Evolutionary conservation across 345 rosid genomes (phyloP).

Genomic region (Nephelium lappaceum): DNA sequence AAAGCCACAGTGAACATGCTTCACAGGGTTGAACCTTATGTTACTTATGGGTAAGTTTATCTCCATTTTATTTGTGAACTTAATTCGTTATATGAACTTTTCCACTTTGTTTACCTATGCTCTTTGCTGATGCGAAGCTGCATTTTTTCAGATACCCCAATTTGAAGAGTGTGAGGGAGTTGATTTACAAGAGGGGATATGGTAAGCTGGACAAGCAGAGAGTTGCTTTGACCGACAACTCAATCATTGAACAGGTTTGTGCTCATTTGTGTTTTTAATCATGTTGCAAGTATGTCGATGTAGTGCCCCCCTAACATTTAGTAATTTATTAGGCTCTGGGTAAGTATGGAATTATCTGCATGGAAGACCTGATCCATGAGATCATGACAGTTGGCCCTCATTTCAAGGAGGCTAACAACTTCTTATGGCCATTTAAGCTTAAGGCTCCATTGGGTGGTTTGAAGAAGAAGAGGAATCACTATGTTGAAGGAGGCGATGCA

Average conservation of each 20-base stretch:
- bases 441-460: constrained; percentile 82
- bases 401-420: constrained; percentile 85
- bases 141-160: constrained; percentile 62
- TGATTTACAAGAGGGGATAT: constrained; percentile 81
- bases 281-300: too few species aligned
- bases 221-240: constrained; percentile 66
- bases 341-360: constrained; percentile 63
- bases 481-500: constrained; percentile 87
- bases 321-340: constrained; percentile 50
- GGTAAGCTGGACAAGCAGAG: constrained; percentile 76
- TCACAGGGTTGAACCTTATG: constrained; percentile 84
- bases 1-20: constrained; percentile 74
- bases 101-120: background rate
- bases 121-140: background rate
- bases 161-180: constrained; percentile 72
- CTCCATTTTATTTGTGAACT: background rate
- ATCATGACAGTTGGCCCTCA: constrained; percentile 86
- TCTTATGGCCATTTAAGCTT: constrained; percentile 82
- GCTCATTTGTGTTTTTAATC: background rate
- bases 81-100: background rate
- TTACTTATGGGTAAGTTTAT: constrained; percentile 68
- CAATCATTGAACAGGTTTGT: constrained; percentile 60
- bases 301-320: background rate
- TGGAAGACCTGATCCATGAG: constrained; percentile 86
- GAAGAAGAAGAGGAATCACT: constrained; percentile 84